phyloP scores from a whole-genome alignment of 106 monocot genomes.

The Acanthochlamys bracteata region DNA sequence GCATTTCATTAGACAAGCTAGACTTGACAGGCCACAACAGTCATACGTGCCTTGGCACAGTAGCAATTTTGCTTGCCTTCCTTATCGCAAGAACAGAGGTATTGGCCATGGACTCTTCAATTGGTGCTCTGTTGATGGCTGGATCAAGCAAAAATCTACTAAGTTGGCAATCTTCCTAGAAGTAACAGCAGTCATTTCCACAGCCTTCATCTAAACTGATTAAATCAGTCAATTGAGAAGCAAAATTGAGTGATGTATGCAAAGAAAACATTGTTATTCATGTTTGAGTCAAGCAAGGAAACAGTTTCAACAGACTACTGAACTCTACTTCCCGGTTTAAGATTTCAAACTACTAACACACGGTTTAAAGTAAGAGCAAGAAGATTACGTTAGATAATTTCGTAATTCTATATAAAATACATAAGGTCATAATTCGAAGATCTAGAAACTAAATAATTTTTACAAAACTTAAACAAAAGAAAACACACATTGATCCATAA shows the following conservation, averaged over 20 bases:
- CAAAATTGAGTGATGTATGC: neutral
- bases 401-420: no score
- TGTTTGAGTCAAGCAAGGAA: slow-evolving; percentile 22
- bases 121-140: neutral
- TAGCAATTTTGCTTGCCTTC: slow-evolving; percentile 1
- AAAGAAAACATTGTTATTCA: neutral
- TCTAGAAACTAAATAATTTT: no score
- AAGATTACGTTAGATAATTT: no score
- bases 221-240: slow-evolving; percentile 28
- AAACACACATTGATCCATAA: no score
- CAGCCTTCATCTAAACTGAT: slow-evolving; percentile 22
- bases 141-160: slow-evolving; percentile 17
- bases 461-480: no score
- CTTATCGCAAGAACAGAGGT: slow-evolving; percentile 2
- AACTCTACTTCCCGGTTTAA: slow-evolving; percentile 18
- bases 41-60: neutral
- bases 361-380: slow-evolving; percentile 19
- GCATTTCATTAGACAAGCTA: neutral
- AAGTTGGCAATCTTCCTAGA: slow-evolving; percentile 22
- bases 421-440: no score
- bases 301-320: slow-evolving; percentile 1
- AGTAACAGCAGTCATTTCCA: slow-evolving; percentile 1
- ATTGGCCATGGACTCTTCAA: neutral
- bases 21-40: neutral
- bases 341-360: slow-evolving; percentile 17